Conservation (phyloP, 441 rosid genomes). For the Pelargonium cotyledonis region DNA sequence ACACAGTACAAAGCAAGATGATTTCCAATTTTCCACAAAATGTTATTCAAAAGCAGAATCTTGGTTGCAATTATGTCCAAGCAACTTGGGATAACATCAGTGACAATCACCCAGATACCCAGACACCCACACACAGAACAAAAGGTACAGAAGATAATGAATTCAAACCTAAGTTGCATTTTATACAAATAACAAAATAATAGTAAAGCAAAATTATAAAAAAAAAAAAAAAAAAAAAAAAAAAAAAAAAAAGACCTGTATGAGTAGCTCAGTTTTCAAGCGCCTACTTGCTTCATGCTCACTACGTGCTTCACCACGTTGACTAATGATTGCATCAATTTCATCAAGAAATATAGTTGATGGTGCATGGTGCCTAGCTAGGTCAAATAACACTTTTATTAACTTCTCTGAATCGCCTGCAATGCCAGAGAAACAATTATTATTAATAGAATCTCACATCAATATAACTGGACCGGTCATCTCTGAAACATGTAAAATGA, state of each 20-base stretch:
- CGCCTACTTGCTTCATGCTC: slow-evolving; percentile 99
- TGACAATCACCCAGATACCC: no score
- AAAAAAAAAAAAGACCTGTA: slow-evolving; percentile 68
- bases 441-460: not conserved
- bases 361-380: slow-evolving; percentile 94
- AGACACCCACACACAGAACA: no score
- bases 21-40: no score
- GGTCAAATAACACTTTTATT: slow-evolving; percentile 82
- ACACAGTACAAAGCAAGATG: no score
- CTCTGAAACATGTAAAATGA: no score
- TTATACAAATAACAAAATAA: not conserved
- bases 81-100: no score
- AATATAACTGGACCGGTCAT: not conserved
- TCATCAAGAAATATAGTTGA: slow-evolving; percentile 95
- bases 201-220: slow-evolving; percentile 10
- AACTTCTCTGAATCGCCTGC: slow-evolving; percentile 97
- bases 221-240: no score
- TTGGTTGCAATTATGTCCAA: no score
- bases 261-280: slow-evolving; percentile 88
- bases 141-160: no score
- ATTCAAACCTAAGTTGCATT: no score
- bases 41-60: no score
- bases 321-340: slow-evolving; percentile 92
- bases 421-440: slow-evolving; percentile 13
- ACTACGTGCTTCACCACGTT: slow-evolving; percentile 86